A percentile compares a stretch with the other conserved stretches of the same genome.
Evolutionary conservation across 192 early-diverging fungal species (phyloP).

Genomic region (Geranomyces michiganensis): DNA sequence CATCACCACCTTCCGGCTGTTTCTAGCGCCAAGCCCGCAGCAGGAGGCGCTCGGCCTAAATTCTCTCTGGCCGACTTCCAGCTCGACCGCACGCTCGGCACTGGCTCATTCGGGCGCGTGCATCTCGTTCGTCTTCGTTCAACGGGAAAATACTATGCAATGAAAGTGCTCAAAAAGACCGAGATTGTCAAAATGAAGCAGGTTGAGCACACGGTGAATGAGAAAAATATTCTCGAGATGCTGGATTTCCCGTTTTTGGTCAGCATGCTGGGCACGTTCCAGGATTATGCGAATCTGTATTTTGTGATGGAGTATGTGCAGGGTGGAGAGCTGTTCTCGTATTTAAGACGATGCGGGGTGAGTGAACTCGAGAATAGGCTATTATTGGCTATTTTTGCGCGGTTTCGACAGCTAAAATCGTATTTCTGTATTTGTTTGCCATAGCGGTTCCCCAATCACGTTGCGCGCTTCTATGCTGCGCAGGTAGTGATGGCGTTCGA

Average conservation of each 20-base stretch:
- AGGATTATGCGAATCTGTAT: conserved; percentile 90
- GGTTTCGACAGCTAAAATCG: not conserved
- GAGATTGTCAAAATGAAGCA: conserved; percentile 95
- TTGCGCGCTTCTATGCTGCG: conserved; percentile 87
- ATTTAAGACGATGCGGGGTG: conserved; percentile 83
- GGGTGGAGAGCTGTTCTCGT: conserved; percentile 96
- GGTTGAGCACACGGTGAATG: conserved; percentile 98
- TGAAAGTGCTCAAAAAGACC: conserved; percentile 93
- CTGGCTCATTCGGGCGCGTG: conserved; percentile 96
- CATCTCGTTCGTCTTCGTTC: conserved; percentile 82
- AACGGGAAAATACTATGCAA: conserved; percentile 88
- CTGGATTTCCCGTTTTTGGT: conserved; percentile 91
- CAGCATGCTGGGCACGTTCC: conserved; percentile 90
- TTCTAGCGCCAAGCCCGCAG: conserved; percentile 2
- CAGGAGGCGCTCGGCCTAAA: conserved; percentile 33
- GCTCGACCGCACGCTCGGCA: conserved; percentile 88
- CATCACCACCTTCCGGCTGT: conserved; percentile 22
- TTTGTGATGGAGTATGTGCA: conserved; percentile 96
- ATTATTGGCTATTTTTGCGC: not conserved
- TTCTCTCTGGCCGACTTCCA: conserved; percentile 74
- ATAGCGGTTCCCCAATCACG: conserved; percentile 84
- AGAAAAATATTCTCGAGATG: conserved; percentile 88
- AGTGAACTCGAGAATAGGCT: conserved; percentile 23
- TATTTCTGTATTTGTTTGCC: not conserved
- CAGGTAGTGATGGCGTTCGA: conserved; percentile 89